Evolutionary conservation across 2,329 filamentous ascomycete genomes (phyloP), one percentile per base, ranked within the genome.

Genomic region (Lojkania enalia): DNA sequence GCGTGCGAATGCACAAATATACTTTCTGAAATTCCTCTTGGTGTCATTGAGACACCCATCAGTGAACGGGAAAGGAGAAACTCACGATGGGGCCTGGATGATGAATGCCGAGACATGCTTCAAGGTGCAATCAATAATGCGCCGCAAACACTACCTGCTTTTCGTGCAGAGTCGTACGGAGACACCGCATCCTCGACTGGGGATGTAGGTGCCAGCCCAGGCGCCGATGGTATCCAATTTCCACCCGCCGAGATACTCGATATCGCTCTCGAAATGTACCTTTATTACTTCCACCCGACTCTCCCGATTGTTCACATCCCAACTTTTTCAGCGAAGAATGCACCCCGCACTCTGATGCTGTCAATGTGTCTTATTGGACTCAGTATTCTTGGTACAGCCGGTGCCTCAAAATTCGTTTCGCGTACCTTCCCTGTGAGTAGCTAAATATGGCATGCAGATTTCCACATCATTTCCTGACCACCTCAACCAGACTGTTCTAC

Each of bases 341-440:
- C 75, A 3, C 71, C 71, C 15, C 64, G 69, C 16, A 70, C 76
- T 7, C 58, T 80, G 14, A 60, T 80, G 1, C 74, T 79, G 36
- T 71, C 72, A 16, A 80, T 80, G 74, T 79, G 75, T 52, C 68
- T 79, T 12, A 76, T 80, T 23, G 77, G 77, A 3, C 69, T 80
- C 54, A 74, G 75, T 38, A 72, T 79, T 39, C 56, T 80, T 29
- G 76, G 75, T 6, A 79, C 77, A 1, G 76, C 74, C 33, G 77
- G 77, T 9, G 75, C 77, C 9, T 72, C 74, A 0, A 72, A 68
- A 20, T 80, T 79, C 55, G 75, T 78, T 6, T 70, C 69, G 5
- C 68, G 67, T 27, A 76, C 74, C 41, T 78, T 77, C 48, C 61
- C 69, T 2, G 73, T 61, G 58, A 30, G 61, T 44, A 7, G 23